Evolutionary conservation across 1,139 yeast species (phyloP).

Genomic region (Kurtzmaniella natalensis): DNA sequence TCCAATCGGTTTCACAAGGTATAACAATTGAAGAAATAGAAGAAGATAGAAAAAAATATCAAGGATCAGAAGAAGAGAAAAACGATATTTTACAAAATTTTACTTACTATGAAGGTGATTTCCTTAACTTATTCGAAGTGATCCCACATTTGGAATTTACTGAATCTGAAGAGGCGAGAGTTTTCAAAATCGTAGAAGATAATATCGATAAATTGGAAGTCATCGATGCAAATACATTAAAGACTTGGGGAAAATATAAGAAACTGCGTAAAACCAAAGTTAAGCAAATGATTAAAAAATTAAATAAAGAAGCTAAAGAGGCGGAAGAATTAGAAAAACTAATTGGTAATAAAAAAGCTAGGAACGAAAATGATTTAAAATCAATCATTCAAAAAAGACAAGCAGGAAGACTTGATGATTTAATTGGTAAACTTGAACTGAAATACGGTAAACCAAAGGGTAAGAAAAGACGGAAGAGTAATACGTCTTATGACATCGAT

Average conservation of each 20-base stretch:
- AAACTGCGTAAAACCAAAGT: conserved; percentile 43
- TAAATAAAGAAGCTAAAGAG: conserved; percentile 61
- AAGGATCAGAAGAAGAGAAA: conserved; percentile 61
- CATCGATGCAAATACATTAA: conserved; percentile 22
- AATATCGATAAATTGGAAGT: conserved; percentile 35
- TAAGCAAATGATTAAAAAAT: conserved; percentile 40
- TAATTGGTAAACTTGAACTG: conserved; percentile 49
- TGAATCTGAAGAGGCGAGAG: conserved; percentile 57
- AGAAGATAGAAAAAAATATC: conserved; percentile 63
- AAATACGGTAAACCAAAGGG: conserved; percentile 44
- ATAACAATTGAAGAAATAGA: conserved; percentile 73
- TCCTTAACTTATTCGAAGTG: conserved; percentile 62
- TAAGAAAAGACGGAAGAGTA: conserved; percentile 28
- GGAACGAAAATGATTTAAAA: conserved; percentile 42
- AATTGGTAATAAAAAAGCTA: conserved; percentile 28
- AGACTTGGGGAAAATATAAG: conserved; percentile 53
- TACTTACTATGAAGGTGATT: conserved; percentile 62
- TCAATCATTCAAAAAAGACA: conserved; percentile 47
- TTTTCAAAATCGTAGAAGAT: conserved; percentile 46
- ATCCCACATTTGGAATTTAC: conserved; percentile 73
- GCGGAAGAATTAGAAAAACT: conserved; percentile 60
- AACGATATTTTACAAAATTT: conserved; percentile 61
- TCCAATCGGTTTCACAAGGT: conserved; percentile 52
- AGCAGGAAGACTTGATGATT: conserved; percentile 38
- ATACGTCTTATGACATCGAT: conserved; percentile 19